Evolutionary conservation across 2,329 filamentous ascomycete genomes (phyloP).

Genomic region (Stemphylium vesicarium): DNA sequence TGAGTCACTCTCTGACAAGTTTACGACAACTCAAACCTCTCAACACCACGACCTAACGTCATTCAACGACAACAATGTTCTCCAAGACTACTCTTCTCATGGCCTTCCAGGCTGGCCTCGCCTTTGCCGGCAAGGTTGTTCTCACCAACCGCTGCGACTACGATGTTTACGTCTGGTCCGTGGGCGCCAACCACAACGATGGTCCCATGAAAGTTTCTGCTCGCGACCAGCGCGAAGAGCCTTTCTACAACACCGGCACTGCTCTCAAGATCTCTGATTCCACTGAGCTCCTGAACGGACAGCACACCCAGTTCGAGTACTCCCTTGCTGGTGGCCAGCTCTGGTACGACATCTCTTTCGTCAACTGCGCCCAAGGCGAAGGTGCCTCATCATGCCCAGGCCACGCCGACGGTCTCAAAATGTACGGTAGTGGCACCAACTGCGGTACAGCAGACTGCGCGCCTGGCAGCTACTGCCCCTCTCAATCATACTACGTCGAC

Average conservation of each 20-base stretch:
- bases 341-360: slow-evolving; percentile 40
- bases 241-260: slow-evolving; percentile 24
- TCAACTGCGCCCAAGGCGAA: slow-evolving; percentile 34
- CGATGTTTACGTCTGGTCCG: slow-evolving; percentile 36
- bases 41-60: neutral
- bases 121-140: slow-evolving; percentile 30
- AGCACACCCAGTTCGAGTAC: slow-evolving; percentile 40
- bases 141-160: slow-evolving; percentile 34
- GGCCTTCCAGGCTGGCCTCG: slow-evolving; percentile 26
- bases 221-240: slow-evolving; percentile 26
- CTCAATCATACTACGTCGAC: slow-evolving; percentile 35
- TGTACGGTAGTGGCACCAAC: slow-evolving; percentile 18
- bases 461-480: slow-evolving; percentile 32
- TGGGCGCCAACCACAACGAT: slow-evolving; percentile 17
- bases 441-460: slow-evolving; percentile 25
- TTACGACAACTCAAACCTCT: neutral
- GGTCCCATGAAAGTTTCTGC: slow-evolving; percentile 23
- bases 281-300: slow-evolving; percentile 22
- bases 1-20: neutral
- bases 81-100: slow-evolving; percentile 22
- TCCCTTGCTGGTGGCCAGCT: slow-evolving; percentile 23
- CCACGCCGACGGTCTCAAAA: slow-evolving; percentile 27
- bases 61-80: slow-evolving; percentile 21
- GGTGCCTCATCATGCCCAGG: slow-evolving; percentile 30
- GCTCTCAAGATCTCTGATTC: slow-evolving; percentile 37